Conservation (phyloP, 78 protist species). For the Monosiga brevicollis region DNA sequence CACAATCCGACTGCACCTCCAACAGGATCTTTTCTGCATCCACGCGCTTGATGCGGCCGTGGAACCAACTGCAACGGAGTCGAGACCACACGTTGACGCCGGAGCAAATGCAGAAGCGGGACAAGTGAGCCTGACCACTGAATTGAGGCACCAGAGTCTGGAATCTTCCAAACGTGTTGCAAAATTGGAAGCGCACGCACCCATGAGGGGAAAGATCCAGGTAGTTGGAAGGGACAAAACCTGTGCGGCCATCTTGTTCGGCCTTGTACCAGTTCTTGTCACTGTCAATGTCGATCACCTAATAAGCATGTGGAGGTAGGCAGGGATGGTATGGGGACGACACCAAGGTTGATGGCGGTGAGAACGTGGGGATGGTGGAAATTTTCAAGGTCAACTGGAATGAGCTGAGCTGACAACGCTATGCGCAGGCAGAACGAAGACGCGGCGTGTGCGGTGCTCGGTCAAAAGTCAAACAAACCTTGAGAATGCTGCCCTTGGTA, state of each 20-base stretch:
- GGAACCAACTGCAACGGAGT: not conserved
- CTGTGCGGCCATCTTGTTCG: not conserved
- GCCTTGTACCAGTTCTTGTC: slow-evolving; percentile 8
- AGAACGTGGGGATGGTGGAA: too few relatives aligned
- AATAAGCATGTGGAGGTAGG: not conserved
- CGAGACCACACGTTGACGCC: too few relatives aligned
- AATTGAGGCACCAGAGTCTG: too few relatives aligned
- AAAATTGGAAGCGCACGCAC: too few relatives aligned
- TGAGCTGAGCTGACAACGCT: not conserved
- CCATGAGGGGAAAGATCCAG: not conserved
- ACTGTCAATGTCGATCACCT: not conserved
- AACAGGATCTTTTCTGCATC: not conserved
- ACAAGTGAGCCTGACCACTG: too few relatives aligned
- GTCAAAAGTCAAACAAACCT: not conserved
- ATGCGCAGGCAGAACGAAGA: not conserved
- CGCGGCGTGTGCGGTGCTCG: not conserved
- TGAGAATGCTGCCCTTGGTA: not conserved
- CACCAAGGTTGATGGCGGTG: too few relatives aligned
- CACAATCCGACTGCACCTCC: not conserved
- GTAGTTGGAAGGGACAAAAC: not conserved
- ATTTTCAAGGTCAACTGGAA: not conserved
- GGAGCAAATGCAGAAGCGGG: too few relatives aligned
- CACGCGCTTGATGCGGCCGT: not conserved
- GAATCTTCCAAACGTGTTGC: too few relatives aligned
- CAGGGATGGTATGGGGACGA: too few relatives aligned